These are phyloP conservation scores for Botrytis paeoniae DNA, from an alignment of 2,329 filamentous ascomycete species.

Conservation along the genomic window DNA sequence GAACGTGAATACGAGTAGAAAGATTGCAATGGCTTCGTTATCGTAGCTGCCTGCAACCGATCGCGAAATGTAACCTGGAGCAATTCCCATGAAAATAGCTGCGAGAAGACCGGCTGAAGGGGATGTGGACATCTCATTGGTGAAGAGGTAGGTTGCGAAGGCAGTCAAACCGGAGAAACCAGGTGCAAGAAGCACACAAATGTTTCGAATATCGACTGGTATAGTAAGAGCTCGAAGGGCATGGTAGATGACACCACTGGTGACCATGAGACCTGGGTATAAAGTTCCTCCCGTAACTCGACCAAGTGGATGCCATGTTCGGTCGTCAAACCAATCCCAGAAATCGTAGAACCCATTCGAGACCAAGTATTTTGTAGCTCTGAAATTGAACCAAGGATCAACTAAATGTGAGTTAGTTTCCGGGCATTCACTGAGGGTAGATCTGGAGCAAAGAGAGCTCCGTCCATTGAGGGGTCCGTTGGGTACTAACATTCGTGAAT, in stretches of 20 bases:
- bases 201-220: slow-evolving; percentile 97
- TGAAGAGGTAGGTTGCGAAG: slow-evolving; percentile 88
- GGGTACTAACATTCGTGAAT: slow-evolving; percentile 91
- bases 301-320: slow-evolving; percentile 98
- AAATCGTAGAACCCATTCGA: slow-evolving; percentile 97
- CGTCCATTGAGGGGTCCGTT: slow-evolving; percentile 21
- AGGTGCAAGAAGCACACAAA: slow-evolving; percentile 93
- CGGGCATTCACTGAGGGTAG: slow-evolving; percentile 30
- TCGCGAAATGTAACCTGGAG: slow-evolving; percentile 94
- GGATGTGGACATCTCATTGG: slow-evolving; percentile 94
- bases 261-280: slow-evolving; percentile 98
- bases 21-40: slow-evolving; percentile 99
- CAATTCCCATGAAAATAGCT: slow-evolving; percentile 94
- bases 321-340: slow-evolving; percentile 99
- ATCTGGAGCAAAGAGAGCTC: slow-evolving; percentile 22
- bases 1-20: slow-evolving; percentile 97
- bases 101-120: slow-evolving; percentile 92
- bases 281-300: slow-evolving; percentile 98
- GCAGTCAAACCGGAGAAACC: slow-evolving; percentile 93
- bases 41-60: slow-evolving; percentile 98
- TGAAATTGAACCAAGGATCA: slow-evolving; percentile 99
- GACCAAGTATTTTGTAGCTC: slow-evolving; percentile 96
- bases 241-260: slow-evolving; percentile 95
- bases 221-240: slow-evolving; percentile 82
- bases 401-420: slow-evolving; percentile 55